Evolutionary conservation across 148 eudicot genomes (phyloP), one percentile per base, ranked within the genome.

Genomic region (Amaranthus cruentus): DNA sequence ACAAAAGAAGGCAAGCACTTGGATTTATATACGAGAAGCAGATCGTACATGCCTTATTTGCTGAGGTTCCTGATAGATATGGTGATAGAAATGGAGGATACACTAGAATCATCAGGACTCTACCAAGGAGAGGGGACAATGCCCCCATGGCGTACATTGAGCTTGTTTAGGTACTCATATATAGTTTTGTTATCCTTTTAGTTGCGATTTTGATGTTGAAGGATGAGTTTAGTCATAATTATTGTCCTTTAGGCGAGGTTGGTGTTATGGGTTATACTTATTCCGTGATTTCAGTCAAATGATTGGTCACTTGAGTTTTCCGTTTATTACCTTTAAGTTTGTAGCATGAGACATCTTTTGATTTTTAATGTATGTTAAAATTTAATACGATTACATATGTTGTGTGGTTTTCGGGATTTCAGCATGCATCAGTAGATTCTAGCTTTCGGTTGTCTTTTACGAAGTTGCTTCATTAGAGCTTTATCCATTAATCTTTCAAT

Each of bases 101-200:
- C 57, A 93, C 98, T 3, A 81, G 98, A 79, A 91, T 90, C 44
- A 84, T 90, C 14, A 87, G 94, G 77, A 93, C 98, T 14, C 72
- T 93, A 12, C 94, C 98, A 2, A 83, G 98, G 78, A 79, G 94
- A 81, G 98, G 98, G 56, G 98, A 93, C 73, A 93, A 89, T 73
- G 98, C 98, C 9, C 94, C 98, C 1, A 93, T 93, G 98, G 98
- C 98, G 43, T 89, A 87, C 78, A 90, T 93, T 72, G 96, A 93
- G 78, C 94, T 93, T 55, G 98, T 90, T 50, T 86, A 86, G 79
- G 77, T 78, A 74, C 72, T 43, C 11, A 4, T 44, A 60, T 59
- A 28, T 51, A 57, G 56, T 51, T 6, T 56, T 4, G 15, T 68
- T 47, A 10, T n/a, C 38, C 48, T 43, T 55, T 55, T 68, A 61